Percentiles rank a stretch among this genome's conserved stretches.
Evolutionary conservation across 2,329 filamentous ascomycete species (phyloP).

Genomic region (Pestalotiopsis fici): DNA sequence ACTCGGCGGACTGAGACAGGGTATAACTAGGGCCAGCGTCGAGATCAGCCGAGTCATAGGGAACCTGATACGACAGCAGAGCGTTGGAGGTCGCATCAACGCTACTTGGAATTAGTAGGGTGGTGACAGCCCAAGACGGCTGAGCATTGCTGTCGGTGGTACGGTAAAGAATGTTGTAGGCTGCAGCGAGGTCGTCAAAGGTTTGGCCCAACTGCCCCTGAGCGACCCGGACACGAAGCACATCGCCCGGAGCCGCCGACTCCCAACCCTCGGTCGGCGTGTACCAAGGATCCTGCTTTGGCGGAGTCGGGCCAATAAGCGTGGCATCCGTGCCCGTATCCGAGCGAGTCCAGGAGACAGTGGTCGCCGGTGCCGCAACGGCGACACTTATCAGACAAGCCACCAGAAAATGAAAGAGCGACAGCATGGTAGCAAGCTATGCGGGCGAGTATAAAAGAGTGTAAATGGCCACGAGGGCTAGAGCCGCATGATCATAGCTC

Average conservation of each 20-base stretch:
- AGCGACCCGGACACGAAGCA: slow-evolving; percentile 13
- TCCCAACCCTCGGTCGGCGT: slow-evolving; percentile 27
- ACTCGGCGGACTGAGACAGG: slow-evolving; percentile 9
- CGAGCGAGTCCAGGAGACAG: background rate
- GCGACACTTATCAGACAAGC: background rate
- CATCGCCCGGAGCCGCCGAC: slow-evolving; percentile 10
- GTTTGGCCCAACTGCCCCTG: slow-evolving; percentile 14
- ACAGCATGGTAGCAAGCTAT: background rate
- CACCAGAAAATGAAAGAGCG: background rate
- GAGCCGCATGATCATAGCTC: background rate
- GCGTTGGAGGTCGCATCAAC: slow-evolving; percentile 2
- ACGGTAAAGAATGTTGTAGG: slow-evolving; percentile 38
- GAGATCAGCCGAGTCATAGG: slow-evolving; percentile 34
- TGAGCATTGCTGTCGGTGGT: slow-evolving; percentile 34
- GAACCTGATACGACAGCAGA: slow-evolving; percentile 40
- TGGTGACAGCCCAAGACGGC: slow-evolving; percentile 40
- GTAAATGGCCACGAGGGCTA: slow-evolving; percentile 2
- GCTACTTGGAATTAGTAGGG: slow-evolving; percentile 23
- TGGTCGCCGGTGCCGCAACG: background rate
- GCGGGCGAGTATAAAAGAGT: background rate
- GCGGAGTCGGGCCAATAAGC: slow-evolving; percentile 20
- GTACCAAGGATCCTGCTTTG: slow-evolving; percentile 37
- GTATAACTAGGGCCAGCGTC: slow-evolving; percentile 37
- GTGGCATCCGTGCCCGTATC: background rate
- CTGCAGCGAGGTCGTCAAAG: slow-evolving; percentile 14